Conservation (phyloP, 2,329 filamentous ascomycete species). For the Pseudocercospora macadamiae region DNA sequence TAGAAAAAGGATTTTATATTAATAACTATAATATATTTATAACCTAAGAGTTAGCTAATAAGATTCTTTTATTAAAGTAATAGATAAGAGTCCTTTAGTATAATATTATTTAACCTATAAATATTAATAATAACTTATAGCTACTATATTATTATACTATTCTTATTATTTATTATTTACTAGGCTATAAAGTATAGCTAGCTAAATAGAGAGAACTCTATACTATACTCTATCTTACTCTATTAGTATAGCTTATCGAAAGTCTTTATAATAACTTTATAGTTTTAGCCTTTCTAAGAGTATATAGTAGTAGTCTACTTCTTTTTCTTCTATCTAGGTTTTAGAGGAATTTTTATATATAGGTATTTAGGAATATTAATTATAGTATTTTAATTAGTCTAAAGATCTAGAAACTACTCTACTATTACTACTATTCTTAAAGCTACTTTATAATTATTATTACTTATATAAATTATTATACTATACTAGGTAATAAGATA, state of each 20-base stretch:
- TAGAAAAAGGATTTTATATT: conserved; percentile 6
- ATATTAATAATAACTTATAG: not conserved
- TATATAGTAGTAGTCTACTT: not conserved
- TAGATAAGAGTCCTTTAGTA: not conserved
- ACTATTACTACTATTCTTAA: not conserved
- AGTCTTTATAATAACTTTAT: not conserved
- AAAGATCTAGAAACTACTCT: not conserved
- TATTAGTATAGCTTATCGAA: not conserved
- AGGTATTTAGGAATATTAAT: not conserved
- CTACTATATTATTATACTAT: not conserved
- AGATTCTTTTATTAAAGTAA: not conserved
- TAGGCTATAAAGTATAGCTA: not conserved
- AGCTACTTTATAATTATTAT: not conserved
- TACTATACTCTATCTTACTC: not conserved
- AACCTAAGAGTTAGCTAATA: not conserved
- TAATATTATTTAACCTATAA: not conserved
- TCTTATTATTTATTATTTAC: not conserved
- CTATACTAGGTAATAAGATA: not conserved
- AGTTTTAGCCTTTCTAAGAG: not conserved
- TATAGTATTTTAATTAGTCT: not conserved
- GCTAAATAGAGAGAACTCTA: not conserved
- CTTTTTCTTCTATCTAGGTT: not conserved
- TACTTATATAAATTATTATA: not conserved
- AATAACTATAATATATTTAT: conserved; percentile 2
- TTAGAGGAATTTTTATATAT: not conserved